Evolutionary conservation across 805 yeast genomes (phyloP).

Genomic region (Sugiyamaella mastotermitis): DNA sequence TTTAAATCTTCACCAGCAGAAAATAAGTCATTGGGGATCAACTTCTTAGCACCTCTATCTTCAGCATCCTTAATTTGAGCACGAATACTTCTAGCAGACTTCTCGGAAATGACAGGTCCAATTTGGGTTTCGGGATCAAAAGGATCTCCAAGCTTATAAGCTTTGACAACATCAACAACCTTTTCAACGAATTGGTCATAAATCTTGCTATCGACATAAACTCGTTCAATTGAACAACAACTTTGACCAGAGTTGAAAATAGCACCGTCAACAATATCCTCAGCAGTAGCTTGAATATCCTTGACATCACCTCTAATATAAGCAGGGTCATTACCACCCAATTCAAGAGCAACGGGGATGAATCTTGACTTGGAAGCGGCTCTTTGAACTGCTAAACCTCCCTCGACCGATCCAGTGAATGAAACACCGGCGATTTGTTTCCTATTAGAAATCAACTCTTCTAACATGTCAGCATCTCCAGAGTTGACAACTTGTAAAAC

Average conservation of each 20-base stretch:
- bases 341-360: slow-evolving; percentile 77
- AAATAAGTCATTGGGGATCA: slow-evolving; percentile 45
- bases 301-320: slow-evolving; percentile 74
- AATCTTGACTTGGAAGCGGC: slow-evolving; percentile 64
- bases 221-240: slow-evolving; percentile 88
- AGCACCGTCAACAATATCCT: slow-evolving; percentile 66
- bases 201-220: slow-evolving; percentile 69
- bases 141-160: slow-evolving; percentile 71
- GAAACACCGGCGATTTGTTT: slow-evolving; percentile 72
- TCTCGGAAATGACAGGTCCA: slow-evolving; percentile 54
- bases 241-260: slow-evolving; percentile 89
- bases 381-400: slow-evolving; percentile 60
- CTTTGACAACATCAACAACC: slow-evolving; percentile 44
- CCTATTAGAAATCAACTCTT: slow-evolving; percentile 52
- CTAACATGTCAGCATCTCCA: slow-evolving; percentile 62
- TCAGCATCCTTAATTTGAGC: slow-evolving; percentile 44
- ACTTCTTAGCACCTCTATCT: slow-evolving; percentile 47
- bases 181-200: slow-evolving; percentile 61
- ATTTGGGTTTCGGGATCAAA: slow-evolving; percentile 63
- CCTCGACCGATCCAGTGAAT: slow-evolving; percentile 84
- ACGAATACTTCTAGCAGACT: slow-evolving; percentile 43
- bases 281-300: slow-evolving; percentile 50
- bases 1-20: slow-evolving; percentile 73
- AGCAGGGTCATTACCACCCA: slow-evolving; percentile 89
- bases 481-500: slow-evolving; percentile 77